A percentile compares a stretch with the other conserved stretches of the same genome.
Conservation (phyloP, 371 early-diverging fungal genomes). For the Smittium culicis region DNA sequence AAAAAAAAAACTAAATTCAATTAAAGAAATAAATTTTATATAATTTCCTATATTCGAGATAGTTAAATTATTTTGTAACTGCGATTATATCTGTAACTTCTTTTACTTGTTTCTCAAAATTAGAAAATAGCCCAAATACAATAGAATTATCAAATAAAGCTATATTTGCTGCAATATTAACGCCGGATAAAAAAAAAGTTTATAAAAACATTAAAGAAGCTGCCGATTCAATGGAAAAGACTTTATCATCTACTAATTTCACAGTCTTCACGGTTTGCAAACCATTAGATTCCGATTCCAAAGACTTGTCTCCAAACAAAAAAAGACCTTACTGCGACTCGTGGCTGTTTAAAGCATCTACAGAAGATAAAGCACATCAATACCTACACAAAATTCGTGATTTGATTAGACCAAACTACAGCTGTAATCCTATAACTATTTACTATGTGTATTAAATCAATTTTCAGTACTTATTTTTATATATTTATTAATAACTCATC, state of each 20-base stretch:
- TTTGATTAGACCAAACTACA: conserved; percentile 21
- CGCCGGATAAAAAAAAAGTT: conserved; percentile 24
- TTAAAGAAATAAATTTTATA: not conserved
- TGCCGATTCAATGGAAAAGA: conserved; percentile 12
- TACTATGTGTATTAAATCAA: not conserved
- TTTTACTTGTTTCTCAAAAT: not conserved
- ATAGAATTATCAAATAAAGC: conserved; percentile 26
- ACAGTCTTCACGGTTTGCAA: conserved; percentile 26
- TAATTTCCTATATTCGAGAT: too few relatives aligned
- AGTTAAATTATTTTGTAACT: too few relatives aligned
- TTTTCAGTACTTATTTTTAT: not conserved
- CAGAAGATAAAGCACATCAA: conserved; percentile 20
- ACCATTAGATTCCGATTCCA: not conserved
- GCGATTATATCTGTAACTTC: not conserved
- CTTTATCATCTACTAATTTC: conserved; percentile 24
- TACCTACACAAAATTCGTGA: conserved; percentile 21
- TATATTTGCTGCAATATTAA: conserved; percentile 28
- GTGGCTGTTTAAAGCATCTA: conserved; percentile 26
- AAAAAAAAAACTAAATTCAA: not conserved
- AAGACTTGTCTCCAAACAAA: conserved; percentile 15
- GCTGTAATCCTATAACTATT: conserved; percentile 15
- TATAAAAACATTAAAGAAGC: conserved; percentile 30
- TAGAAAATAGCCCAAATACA: conserved; percentile 28
- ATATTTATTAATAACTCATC: conserved; percentile 16
- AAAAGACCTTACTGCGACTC: conserved; percentile 30